Base-by-base conservation (phyloP, 2,329 filamentous ascomycete genomes). In the Davidsoniella australis region DNA sequence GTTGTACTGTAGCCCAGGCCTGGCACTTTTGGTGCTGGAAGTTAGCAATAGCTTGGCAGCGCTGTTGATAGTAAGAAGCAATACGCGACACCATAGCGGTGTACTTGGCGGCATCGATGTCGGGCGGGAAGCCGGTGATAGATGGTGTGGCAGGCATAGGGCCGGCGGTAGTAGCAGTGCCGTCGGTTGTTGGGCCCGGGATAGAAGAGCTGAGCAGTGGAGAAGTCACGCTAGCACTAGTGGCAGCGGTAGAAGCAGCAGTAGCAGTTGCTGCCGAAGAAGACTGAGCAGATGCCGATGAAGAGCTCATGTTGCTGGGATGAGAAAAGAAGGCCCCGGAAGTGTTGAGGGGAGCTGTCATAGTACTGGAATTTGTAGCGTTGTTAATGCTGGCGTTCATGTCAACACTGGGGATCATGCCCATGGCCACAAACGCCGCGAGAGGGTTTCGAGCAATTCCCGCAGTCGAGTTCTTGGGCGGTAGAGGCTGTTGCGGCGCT, bases 21-120 rank as follows among this genome's bases (percentile, higher is more conserved):
- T 69, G 66, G 55, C 68, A 70, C 41, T 64, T 60, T 58, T 69
- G 68, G 54, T 69, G 67, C 57, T 70, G 68, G 53, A 63, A 67
- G 57, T 66, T 66, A 55, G 67, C 62, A 20, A 69, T 62, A 48
- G 68, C 68, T 55, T 68, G 66, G 56, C 64, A 68, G 16, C 68
- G 63, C 57, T 70, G 68, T 55, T 70, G 67, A 55, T 70, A 70
- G 58, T 68, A 70, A 48, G 63, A 61, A 10, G 68, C 67, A 48
- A 70, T 70, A 48, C 67, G 65, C 10, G 67, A 66, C 26, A 65
- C 66, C 64, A 69, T 68, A 55, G 66, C 64, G 17, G 68, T 56
- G 52, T 68, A 66, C 52, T 63, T 64, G 3, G 67, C 66, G 50
- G 69, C 67, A 49, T 58, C 59, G 23, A 57, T 54, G 43, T 56